Base-by-base conservation (phyloP, 306 rosid species). In the Cyamopsis tetragonoloba region DNA sequence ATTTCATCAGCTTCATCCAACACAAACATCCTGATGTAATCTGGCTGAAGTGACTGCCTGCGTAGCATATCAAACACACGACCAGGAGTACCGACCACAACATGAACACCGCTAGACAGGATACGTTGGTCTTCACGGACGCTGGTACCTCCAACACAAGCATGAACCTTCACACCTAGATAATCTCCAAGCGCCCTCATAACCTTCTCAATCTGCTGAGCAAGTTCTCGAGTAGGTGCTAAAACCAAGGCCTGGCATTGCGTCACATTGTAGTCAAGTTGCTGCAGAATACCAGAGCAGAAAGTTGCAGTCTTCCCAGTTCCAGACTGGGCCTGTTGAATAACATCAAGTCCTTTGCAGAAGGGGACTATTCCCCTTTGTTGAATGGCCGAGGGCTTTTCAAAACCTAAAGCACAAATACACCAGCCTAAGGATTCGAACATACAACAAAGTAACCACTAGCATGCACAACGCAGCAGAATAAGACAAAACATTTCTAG, bases 1-100 rank as follows among this genome's bases (percentile, higher is more conserved):
- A 88, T 88, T 73, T 86, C 92, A 74, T 88, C 96, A 66, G 96
- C 96, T 76, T 88, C 91, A 78, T 88, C 96, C 84, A 88, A 82
- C 12, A 88, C 96, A 80, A 88, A 86, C 89, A 88, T 88, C 73
- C 71, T 86, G 78, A 88, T 88, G 79, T 65, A 18, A 59, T 84
- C 89, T 1, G 91, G 83, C 17, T 84, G 84, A 38, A 88, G 96
- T 19, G 96, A 82, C 68, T 86, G 89, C 19, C 91, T 83, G 12
- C 91, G 81, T 49, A 88, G 79, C 96, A 88, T 88, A 70, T 88
- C 96, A 71, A 88, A 86, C 49, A 86, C 91, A 54, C 91, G 96
- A 44, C 96, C 91, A 20, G 96, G 96, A 23, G 96, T 86, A 37
- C 96, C 96, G 54, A 88, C 89, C 74, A 88, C 96, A 70, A 82